Conservation (phyloP, 345 rosid species). For the Gossypium ekmanianum region DNA sequence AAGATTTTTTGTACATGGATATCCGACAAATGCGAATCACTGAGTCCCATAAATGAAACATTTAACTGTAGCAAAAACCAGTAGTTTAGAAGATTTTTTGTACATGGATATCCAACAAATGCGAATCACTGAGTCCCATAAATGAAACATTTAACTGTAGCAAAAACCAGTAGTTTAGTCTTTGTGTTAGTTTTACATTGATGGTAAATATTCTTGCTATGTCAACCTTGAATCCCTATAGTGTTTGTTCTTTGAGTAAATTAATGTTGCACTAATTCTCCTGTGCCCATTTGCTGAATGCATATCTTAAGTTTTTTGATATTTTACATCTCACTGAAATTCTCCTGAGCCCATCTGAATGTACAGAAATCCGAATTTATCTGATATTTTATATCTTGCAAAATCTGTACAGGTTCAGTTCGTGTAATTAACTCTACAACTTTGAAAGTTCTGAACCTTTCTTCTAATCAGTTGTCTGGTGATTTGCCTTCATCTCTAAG, state of each 20-base stretch:
- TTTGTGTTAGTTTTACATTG: background rate
- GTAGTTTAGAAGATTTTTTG: no score
- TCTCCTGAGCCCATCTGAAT: background rate
- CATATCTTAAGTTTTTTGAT: background rate
- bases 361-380: background rate
- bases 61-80: background rate
- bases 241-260: background rate
- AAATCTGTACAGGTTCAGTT: conserved; percentile 55
- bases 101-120: background rate
- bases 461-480: conserved; percentile 70
- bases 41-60: conserved; percentile 16
- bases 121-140: background rate
- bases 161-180: background rate
- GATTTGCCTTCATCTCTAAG: conserved; percentile 47
- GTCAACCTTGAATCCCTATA: background rate
- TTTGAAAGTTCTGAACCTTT: conserved; percentile 64
- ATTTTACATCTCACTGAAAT: background rate
- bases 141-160: conserved; percentile 16
- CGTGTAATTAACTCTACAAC: conserved; percentile 55
- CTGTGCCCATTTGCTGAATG: background rate
- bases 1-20: background rate
- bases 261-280: background rate
- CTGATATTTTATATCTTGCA: conserved; percentile 16
- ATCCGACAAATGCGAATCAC: background rate
- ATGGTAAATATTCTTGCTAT: background rate